Conservation (phyloP, 441 rosid species). For the Melastoma candidum region DNA sequence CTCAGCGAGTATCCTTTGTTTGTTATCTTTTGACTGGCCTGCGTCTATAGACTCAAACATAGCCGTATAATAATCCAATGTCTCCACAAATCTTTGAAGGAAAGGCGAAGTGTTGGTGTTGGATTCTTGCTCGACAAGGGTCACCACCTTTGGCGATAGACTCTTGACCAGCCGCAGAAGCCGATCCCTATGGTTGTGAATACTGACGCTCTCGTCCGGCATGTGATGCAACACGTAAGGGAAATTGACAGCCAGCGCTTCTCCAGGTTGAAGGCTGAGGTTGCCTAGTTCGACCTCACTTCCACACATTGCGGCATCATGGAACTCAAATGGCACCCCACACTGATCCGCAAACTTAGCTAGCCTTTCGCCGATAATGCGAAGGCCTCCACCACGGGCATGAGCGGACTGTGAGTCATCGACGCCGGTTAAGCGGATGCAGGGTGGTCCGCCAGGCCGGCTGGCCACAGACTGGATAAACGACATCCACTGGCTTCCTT, state of each 20-base stretch:
- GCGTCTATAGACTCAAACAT: conserved; percentile 57
- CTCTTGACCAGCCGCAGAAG: conserved; percentile 11
- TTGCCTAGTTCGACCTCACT: conserved; percentile 3
- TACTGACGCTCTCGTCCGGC: conserved; percentile 16
- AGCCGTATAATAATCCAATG: conserved; percentile 9
- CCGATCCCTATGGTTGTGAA: conserved; percentile 8
- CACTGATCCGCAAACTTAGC: conserved; percentile 5
- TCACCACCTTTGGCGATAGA: conserved; percentile 12
- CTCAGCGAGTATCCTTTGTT: conserved; percentile 54
- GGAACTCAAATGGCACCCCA: conserved; percentile 11
- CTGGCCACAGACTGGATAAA: too few relatives aligned
- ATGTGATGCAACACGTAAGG: conserved; percentile 14
- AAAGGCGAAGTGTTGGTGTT: conserved; percentile 16
- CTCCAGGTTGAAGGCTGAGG: conserved; percentile 3
- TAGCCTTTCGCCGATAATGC: conserved; percentile 5
- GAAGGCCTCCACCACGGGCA: conserved; percentile 1
- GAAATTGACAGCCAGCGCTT: conserved; percentile 12
- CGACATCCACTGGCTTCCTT: too few relatives aligned
- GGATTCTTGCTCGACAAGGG: conserved; percentile 14
- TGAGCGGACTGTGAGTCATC: too few relatives aligned
- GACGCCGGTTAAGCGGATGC: too few relatives aligned
- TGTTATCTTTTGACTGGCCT: conserved; percentile 34
- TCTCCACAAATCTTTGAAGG: conserved; percentile 5
- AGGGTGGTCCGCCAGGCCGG: too few relatives aligned
- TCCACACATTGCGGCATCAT: conserved; percentile 5